Conservation (phyloP, 192 early-diverging fungal species). For the Coemansia asiatica region DNA sequence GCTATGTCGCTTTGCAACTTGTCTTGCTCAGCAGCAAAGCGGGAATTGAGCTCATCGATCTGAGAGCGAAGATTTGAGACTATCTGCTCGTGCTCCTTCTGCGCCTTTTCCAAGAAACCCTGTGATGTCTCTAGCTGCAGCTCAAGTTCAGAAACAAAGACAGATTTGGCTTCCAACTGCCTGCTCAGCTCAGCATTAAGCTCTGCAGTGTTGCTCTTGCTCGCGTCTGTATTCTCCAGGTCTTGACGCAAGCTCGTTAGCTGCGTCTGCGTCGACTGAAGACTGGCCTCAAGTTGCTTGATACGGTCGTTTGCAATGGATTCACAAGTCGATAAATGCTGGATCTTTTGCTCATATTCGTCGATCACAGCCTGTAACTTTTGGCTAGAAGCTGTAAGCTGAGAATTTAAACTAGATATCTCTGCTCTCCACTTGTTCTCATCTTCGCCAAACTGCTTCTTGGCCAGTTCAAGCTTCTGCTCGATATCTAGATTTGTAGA, state of each 20-base stretch:
- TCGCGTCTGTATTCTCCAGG: conserved; percentile 7
- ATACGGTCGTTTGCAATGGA: conserved; percentile 2
- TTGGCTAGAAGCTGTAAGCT: background rate
- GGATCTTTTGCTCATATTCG: background rate
- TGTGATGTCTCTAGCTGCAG: conserved; percentile 10
- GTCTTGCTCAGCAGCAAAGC: background rate
- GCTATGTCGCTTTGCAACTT: background rate
- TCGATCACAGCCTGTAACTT: background rate
- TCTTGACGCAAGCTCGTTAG: conserved; percentile 9
- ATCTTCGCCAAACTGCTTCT: background rate
- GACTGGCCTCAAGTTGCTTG: conserved; percentile 10
- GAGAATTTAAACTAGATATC: background rate
- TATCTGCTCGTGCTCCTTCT: background rate
- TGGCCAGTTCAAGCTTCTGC: conserved; percentile 1
- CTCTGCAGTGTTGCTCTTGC: conserved; percentile 8
- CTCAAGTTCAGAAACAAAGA: conserved; percentile 5
- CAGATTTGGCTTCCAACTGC: conserved; percentile 16
- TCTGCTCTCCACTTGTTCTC: background rate
- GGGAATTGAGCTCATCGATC: background rate
- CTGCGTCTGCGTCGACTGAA: conserved; percentile 5
- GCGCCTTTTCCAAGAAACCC: conserved; percentile 1
- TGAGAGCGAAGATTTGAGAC: conserved; percentile 6
- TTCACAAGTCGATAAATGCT: background rate
- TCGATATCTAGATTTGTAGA: background rate
- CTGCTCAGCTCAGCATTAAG: conserved; percentile 20